phyloP scores from a whole-genome alignment of 2,329 filamentous ascomycete species.

The Scytalidium lignicola region DNA sequence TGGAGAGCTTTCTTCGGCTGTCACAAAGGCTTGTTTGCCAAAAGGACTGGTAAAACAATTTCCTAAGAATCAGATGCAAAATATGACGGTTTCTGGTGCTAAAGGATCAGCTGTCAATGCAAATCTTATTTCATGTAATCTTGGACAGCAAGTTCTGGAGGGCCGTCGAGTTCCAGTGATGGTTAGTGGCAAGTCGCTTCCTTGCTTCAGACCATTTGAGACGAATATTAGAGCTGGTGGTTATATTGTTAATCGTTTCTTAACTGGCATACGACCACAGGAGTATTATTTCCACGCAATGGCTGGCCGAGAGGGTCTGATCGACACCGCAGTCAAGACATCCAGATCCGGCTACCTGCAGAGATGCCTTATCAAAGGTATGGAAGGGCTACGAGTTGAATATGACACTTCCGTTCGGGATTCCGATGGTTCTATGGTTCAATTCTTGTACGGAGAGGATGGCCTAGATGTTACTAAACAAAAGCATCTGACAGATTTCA shows the following conservation, averaged over 20 bases:
- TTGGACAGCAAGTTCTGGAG: constrained; percentile 94
- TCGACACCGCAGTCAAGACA: constrained; percentile 98
- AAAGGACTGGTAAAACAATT: constrained; percentile 83
- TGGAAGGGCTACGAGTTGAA: constrained; percentile 88
- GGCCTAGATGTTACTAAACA: constrained; percentile 92
- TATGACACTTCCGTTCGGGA: constrained; percentile 95
- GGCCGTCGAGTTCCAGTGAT: constrained; percentile 91
- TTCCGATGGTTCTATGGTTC: constrained; percentile 85
- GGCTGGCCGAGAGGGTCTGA: constrained; percentile 96
- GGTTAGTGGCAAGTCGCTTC: constrained; percentile 95
- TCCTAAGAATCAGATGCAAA: constrained; percentile 97
- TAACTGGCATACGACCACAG: constrained; percentile 94
- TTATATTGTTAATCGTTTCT: constrained; percentile 92
- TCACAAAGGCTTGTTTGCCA: constrained; percentile 78
- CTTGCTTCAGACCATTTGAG: constrained; percentile 90
- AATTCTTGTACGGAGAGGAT: constrained; percentile 96
- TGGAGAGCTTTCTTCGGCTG: constrained; percentile 65
- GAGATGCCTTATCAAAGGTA: constrained; percentile 95
- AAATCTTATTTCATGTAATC: constrained; percentile 94
- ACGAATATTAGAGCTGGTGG: constrained; percentile 85
- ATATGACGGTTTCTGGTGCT: constrained; percentile 94
- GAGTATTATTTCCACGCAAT: constrained; percentile 99
- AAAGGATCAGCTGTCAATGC: constrained; percentile 93
- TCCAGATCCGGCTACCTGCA: constrained; percentile 95
- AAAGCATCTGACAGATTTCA: constrained; percentile 84